These are phyloP conservation scores for Magnolia kwangsiensis DNA, from an alignment of 164 flowering plant species.

Conservation along the genomic window DNA sequence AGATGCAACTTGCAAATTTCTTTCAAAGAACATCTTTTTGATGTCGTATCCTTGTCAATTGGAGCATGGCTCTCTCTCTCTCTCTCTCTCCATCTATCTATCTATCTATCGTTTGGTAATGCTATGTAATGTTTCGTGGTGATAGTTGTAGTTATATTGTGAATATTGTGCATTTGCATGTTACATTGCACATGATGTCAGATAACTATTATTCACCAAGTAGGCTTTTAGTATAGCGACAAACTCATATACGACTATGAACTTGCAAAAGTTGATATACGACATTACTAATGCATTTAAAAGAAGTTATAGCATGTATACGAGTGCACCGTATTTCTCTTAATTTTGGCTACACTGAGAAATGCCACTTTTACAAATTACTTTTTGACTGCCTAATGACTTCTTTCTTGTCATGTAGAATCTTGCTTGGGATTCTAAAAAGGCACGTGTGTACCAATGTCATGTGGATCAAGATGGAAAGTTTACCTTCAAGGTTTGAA, in stretches of 20 bases:
- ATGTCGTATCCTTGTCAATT: no score
- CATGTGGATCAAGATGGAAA: constrained; percentile 38
- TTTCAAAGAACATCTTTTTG: no score
- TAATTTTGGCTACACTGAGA: neutral
- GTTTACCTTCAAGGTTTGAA: constrained; percentile 47
- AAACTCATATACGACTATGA: neutral
- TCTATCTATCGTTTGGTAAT: no score
- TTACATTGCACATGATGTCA: neutral
- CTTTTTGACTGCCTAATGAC: neutral
- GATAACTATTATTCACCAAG: neutral
- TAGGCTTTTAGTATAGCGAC: neutral
- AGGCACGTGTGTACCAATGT: constrained; percentile 38
- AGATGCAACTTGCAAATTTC: no score
- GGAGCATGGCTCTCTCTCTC: no score
- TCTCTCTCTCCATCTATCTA: no score
- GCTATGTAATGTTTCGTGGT: neutral
- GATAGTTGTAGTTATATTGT: neutral
- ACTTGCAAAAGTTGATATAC: neutral
- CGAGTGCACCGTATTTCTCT: neutral
- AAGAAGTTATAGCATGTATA: neutral
- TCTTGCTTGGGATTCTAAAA: constrained; percentile 45
- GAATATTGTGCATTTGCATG: neutral
- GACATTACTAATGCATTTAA: no score
- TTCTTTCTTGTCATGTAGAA: constrained; percentile 25
- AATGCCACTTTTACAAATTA: no score